Conservation (phyloP, 352 stramenopile species). For the Globisporangium polare region DNA sequence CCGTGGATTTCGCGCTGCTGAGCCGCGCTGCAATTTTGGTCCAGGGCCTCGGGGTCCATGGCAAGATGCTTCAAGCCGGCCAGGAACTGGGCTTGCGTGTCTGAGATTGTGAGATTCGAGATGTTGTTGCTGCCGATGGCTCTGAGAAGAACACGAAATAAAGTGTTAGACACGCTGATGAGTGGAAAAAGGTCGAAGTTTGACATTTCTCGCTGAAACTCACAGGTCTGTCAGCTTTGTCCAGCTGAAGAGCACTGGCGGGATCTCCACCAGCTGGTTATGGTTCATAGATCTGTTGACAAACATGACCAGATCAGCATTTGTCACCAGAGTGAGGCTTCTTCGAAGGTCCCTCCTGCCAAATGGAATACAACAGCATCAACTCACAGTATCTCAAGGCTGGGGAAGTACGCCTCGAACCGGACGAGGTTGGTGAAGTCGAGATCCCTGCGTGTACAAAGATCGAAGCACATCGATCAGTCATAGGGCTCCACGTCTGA, state of each 20-base stretch:
- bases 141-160: background rate
- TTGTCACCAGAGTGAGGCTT: background rate
- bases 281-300: background rate
- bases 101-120: conserved; percentile 5
- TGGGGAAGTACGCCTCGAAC: background rate
- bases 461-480: background rate
- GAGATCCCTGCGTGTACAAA: background rate
- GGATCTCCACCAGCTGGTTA: conserved; percentile 5
- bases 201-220: background rate
- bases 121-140: background rate
- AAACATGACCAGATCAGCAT: background rate
- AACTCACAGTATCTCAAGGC: background rate
- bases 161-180: background rate
- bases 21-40: background rate
- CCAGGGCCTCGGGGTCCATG: background rate
- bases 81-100: conserved; percentile 11
- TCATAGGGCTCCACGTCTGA: background rate
- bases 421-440: background rate
- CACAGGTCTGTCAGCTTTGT: conserved; percentile 7
- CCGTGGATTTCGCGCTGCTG: conserved; percentile 6
- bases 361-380: background rate
- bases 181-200: background rate
- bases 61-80: background rate
- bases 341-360: background rate
- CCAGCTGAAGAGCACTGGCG: conserved; percentile 2